Evolutionary conservation across 768 basidiomycete species (phyloP), one percentile per base, ranked within the genome.

Genomic region (Butyriboletus loyo): DNA sequence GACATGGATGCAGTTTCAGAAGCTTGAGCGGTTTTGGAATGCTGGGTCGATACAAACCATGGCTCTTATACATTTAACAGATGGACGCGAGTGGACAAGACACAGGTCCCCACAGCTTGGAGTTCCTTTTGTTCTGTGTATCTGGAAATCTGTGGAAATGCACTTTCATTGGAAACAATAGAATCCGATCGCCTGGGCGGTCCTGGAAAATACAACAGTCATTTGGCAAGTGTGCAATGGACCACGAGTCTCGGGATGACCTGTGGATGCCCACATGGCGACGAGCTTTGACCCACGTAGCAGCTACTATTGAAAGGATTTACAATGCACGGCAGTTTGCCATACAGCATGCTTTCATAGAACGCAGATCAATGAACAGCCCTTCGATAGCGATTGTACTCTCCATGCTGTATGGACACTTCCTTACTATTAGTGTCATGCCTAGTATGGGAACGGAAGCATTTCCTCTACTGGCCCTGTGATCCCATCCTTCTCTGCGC

Each of bases 381-480:
- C n/a, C n/a, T 21, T 15, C n/a, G 17, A 34, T 7, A n/a, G n/a
- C n/a, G 13, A 17, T 36, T 21, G 52, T 35, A 8, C 3, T 30
- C 9, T 17, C 21, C 8, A 14, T 17, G 43, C 21, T 21, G 22
- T 22, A 19, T 22, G 22, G 17, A n/a, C 15, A 45, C 14, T 31
- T 5, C 32, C 14, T 8, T 19, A 31, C 25, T 3, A 36, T 10
- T 19, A n/a, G 7, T 13, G 2, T 19, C 19, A 5, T 15, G 2
- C 25, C 50, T 61, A 66, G 46, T 59, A 66, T 9, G 62, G 65
- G 44, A 49, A 64, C 6, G 62, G 53, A 2, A 41, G 45, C 49
- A 49, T 44, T 10, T 49, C 62, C 13, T 65, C 57, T 15, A 25
- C 7, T 22, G 62, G 55, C 3, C 52, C 60, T 19, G 14, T 46